A percentile compares a stretch with the other conserved stretches of the same genome.
Conservation (phyloP, 768 basidiomycete genomes). For the Rhizopogon vesiculosus region DNA sequence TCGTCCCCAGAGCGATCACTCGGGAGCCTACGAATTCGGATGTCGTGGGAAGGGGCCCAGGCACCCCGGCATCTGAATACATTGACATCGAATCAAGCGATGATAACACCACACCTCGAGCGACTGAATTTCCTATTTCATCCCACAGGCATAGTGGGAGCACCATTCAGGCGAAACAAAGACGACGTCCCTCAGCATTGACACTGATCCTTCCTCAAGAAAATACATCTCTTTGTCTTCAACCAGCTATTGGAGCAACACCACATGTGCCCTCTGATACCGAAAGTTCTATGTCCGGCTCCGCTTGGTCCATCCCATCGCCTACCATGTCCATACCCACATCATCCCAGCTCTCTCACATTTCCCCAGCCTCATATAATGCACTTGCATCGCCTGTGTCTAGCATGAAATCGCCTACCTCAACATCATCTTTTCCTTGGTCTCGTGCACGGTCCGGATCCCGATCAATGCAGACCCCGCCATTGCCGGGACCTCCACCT, state of each 20-base stretch:
- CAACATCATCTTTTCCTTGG: constrained; percentile 12
- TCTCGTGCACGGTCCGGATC: constrained; percentile 18
- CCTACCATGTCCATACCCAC: constrained; percentile 7
- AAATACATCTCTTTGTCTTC: constrained; percentile 1
- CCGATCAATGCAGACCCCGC: constrained; percentile 21
- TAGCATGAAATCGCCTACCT: constrained; percentile 3
- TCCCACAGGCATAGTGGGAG: not conserved
- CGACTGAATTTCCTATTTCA: constrained; percentile 9
- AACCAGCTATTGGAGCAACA: constrained; percentile 16
- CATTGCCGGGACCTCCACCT: constrained; percentile 22
- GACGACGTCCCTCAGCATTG: constrained; percentile 9
- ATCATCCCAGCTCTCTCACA: constrained; percentile 1
- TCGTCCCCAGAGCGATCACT: not conserved
- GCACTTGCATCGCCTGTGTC: constrained; percentile 1
- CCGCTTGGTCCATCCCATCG: constrained; percentile 7
- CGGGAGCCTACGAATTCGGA: not conserved
- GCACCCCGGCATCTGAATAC: constrained; percentile 4
- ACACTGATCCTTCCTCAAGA: constrained; percentile 11
- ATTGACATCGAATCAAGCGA: constrained; percentile 7
- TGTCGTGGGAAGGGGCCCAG: constrained; percentile 2
- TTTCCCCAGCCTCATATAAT: not conserved
- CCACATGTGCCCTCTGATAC: constrained; percentile 20
- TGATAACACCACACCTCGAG: constrained; percentile 23
- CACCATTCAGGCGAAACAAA: not conserved
- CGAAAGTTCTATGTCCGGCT: constrained; percentile 3